A percentile compares a stretch with the other conserved stretches of the same genome.
phyloP scores from a whole-genome alignment of 352 stramenopile genomes.

The Phytopythium mirpurense region DNA sequence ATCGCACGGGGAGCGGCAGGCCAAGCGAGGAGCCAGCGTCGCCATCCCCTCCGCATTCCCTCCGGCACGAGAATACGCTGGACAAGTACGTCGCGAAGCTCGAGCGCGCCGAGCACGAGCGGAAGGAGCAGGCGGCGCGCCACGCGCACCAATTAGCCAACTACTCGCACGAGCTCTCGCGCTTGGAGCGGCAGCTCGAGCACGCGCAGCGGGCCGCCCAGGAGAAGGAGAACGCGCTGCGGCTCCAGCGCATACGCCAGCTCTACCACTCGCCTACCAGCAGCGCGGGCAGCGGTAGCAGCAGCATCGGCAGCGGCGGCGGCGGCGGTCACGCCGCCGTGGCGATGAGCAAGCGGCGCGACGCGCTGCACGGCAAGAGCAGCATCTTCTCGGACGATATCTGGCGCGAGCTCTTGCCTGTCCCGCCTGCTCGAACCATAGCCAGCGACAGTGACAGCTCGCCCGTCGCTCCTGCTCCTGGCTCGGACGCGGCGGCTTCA shows the following conservation, averaged over 20 bases:
- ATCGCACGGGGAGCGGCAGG: neutral
- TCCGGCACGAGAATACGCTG: neutral
- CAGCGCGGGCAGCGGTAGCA: neutral
- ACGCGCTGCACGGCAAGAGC: conserved; percentile 2
- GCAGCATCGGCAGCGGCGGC: neutral
- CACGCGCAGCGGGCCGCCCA: conserved; percentile 34
- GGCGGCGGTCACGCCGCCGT: neutral
- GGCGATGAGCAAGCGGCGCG: neutral
- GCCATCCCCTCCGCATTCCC: neutral
- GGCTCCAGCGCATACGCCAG: conserved; percentile 45
- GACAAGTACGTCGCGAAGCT: conserved; percentile 27
- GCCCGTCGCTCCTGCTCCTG: conserved; percentile 4
- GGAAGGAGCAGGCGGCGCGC: conserved; percentile 30
- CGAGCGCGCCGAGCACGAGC: conserved; percentile 45
- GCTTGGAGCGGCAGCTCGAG: conserved; percentile 64
- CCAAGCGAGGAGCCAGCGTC: neutral
- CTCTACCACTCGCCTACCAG: conserved; percentile 25
- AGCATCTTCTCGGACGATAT: conserved; percentile 49
- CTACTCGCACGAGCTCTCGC: conserved; percentile 59
- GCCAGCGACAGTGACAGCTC: neutral
- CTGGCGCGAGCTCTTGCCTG: conserved; percentile 41
- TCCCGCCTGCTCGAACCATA: conserved; percentile 5
- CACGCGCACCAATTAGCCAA: conserved; percentile 63
- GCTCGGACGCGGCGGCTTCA: conserved; percentile 1
- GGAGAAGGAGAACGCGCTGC: conserved; percentile 56